Percentiles rank a stretch among this genome's conserved stretches.
Evolutionary conservation across 2,329 filamentous ascomycete genomes (phyloP).

Genomic region (Claviceps pazoutovae): DNA sequence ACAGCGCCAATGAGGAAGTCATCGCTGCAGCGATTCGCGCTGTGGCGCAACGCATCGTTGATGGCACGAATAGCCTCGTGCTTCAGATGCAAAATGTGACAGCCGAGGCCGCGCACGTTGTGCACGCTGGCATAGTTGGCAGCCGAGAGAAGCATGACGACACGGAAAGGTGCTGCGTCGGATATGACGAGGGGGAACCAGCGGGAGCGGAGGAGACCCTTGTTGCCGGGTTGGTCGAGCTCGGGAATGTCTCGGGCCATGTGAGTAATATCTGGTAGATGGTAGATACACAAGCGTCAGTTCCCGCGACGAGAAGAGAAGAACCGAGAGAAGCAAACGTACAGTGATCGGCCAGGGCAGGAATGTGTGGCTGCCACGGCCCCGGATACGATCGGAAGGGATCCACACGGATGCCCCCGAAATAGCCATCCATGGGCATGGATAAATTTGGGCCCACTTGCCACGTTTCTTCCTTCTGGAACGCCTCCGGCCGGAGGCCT

Average conservation of each 20-base stretch:
- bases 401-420: slow-evolving; percentile 14
- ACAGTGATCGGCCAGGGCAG: slow-evolving; percentile 15
- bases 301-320: not conserved
- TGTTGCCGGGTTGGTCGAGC: slow-evolving; percentile 13
- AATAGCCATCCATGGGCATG: slow-evolving; percentile 8
- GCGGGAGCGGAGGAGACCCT: slow-evolving; percentile 13
- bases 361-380: slow-evolving; percentile 10
- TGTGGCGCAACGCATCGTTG: no score
- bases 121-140: slow-evolving; percentile 13
- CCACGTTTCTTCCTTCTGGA: not conserved
- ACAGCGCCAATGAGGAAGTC: no score
- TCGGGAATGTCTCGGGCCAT: slow-evolving; percentile 18
- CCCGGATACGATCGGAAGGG: slow-evolving; percentile 14
- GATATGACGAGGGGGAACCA: slow-evolving; percentile 17
- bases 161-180: slow-evolving; percentile 13
- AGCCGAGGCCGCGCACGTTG: slow-evolving; percentile 4
- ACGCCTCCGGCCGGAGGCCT: not conserved
- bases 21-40: no score
- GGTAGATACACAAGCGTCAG: no score
- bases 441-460: slow-evolving; percentile 1
- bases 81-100: slow-evolving; percentile 26
- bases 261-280: slow-evolving; percentile 11
- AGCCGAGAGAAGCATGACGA: slow-evolving; percentile 14
- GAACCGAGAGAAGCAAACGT: slow-evolving; percentile 1
- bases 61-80: slow-evolving; percentile 31